phyloP scores from a whole-genome alignment of 805 yeast genomes.

The Metschnikowia arizonensis region DNA sequence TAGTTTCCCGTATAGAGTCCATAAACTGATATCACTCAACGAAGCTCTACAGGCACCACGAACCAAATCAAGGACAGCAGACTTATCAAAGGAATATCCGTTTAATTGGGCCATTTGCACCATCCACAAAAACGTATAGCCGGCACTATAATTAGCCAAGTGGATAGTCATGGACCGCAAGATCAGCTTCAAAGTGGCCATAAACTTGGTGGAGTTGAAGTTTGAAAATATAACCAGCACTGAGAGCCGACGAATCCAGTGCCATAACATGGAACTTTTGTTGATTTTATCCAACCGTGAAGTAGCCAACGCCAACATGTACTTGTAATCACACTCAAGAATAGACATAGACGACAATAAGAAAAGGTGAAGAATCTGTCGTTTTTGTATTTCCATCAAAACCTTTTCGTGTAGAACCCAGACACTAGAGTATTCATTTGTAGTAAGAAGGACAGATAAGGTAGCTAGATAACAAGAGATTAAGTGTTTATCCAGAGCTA shows the following conservation, averaged over 20 bases:
- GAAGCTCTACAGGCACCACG: constrained; percentile 10
- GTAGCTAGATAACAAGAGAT: constrained; percentile 25
- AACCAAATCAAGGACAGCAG: constrained; percentile 1
- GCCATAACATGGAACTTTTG: constrained; percentile 40
- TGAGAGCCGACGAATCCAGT: constrained; percentile 20
- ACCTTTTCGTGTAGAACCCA: constrained; percentile 28
- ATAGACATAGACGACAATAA: constrained; percentile 8
- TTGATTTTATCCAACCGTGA: constrained; percentile 33
- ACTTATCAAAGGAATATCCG: constrained; percentile 12
- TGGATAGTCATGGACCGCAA: constrained; percentile 32
- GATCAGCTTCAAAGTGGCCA: constrained; percentile 15
- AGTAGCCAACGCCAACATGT: constrained; percentile 31
- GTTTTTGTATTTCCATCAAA: constrained; percentile 11
- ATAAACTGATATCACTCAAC: constrained; percentile 19
- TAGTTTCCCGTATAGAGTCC: constrained; percentile 15
- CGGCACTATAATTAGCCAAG: constrained; percentile 39
- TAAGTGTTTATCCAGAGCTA: neutral
- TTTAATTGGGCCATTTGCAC: constrained; percentile 6
- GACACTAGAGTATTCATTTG: constrained; percentile 37
- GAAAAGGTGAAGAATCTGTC: neutral
- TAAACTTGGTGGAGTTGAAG: neutral
- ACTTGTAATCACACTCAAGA: constrained; percentile 5
- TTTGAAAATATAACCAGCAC: constrained; percentile 14
- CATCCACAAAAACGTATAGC: constrained; percentile 31
- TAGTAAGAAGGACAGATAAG: constrained; percentile 32